Conservation (phyloP, 371 early-diverging fungal species). For the Mortierella sp. region DNA sequence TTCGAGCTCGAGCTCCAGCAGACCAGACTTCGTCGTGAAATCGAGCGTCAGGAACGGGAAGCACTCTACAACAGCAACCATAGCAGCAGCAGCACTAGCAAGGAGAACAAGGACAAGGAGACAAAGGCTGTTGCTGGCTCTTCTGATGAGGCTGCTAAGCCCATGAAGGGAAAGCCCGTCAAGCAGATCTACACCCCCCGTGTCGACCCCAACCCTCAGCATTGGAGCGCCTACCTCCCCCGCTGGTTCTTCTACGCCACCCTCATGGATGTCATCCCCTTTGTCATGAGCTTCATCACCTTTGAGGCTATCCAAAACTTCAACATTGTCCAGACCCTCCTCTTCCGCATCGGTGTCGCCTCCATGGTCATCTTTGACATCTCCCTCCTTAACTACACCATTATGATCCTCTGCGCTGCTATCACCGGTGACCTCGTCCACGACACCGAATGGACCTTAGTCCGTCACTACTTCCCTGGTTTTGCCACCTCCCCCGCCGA, state of each 20-base stretch:
- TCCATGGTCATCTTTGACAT: slow-evolving; percentile 50
- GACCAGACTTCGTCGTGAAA: slow-evolving; percentile 28
- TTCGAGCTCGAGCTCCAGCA: slow-evolving; percentile 46
- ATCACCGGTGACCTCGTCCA: slow-evolving; percentile 41
- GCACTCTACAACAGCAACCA: not conserved
- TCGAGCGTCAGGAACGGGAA: slow-evolving; percentile 15
- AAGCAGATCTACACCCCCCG: slow-evolving; percentile 34
- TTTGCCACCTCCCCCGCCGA: slow-evolving; percentile 51
- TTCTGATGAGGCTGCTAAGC: not conserved
- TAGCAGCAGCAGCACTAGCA: not conserved
- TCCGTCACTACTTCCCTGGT: slow-evolving; percentile 53
- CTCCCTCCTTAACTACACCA: slow-evolving; percentile 48
- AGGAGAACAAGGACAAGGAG: not conserved
- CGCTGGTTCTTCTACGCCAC: slow-evolving; percentile 49
- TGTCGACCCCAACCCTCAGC: slow-evolving; percentile 45
- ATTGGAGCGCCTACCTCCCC: slow-evolving; percentile 52
- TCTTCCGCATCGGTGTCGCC: slow-evolving; percentile 23
- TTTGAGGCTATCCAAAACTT: slow-evolving; percentile 38
- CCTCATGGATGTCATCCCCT: slow-evolving; percentile 36
- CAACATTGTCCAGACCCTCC: slow-evolving; percentile 12
- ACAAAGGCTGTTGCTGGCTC: not conserved
- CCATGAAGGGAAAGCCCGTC: slow-evolving; percentile 34
- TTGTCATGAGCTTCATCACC: slow-evolving; percentile 36
- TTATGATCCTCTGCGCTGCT: slow-evolving; percentile 52
- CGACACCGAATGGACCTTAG: slow-evolving; percentile 56